A percentile compares a stretch with the other conserved stretches of the same genome.
Conservation (phyloP, 345 rosid genomes). For the Microcos paniculata region DNA sequence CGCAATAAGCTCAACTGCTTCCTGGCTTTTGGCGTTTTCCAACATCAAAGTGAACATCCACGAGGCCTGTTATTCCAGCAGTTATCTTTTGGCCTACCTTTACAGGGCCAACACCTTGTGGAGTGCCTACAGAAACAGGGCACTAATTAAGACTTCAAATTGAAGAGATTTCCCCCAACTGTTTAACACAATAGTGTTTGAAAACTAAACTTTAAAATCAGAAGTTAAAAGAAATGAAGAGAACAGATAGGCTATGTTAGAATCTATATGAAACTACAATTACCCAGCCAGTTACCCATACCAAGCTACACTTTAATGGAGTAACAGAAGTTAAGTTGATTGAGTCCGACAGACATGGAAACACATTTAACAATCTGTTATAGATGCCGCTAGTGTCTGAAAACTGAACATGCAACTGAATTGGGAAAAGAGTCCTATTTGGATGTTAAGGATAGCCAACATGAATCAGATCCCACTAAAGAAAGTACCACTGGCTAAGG, state of each 20-base stretch:
- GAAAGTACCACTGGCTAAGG: neutral
- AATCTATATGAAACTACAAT: neutral
- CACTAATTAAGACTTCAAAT: neutral
- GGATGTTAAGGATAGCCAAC: neutral
- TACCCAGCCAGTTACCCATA: neutral
- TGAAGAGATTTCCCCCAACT: neutral
- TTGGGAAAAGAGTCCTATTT: neutral
- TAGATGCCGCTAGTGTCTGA: no score
- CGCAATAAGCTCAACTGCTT: conserved; percentile 19
- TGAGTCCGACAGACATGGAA: neutral
- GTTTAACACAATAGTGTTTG: no score
- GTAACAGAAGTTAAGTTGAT: neutral
- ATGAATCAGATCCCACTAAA: neutral
- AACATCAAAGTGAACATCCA: conserved; percentile 59
- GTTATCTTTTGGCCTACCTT: conserved; percentile 82
- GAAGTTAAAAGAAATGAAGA: neutral
- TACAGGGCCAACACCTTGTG: conserved; percentile 87
- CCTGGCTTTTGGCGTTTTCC: conserved; percentile 50
- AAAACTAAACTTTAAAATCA: neutral
- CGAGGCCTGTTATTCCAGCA: conserved; percentile 77
- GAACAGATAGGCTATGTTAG: neutral
- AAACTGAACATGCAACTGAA: neutral
- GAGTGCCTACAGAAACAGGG: conserved; percentile 65
- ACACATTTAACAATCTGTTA: neutral
- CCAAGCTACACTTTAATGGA: neutral